phyloP scores from a whole-genome alignment of 768 basidiomycete species.

The Podaxis rugospora region DNA sequence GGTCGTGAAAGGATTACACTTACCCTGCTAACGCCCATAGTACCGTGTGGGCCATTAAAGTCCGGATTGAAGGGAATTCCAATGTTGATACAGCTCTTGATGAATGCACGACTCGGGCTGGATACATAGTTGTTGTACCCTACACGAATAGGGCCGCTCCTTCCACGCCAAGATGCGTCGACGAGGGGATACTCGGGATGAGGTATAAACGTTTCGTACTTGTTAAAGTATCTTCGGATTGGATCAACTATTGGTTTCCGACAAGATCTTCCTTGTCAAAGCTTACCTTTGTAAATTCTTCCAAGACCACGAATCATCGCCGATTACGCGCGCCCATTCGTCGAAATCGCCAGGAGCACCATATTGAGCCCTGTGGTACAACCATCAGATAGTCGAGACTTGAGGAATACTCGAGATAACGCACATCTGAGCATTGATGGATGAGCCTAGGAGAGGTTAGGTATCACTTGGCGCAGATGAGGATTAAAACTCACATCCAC shows the following conservation, averaged over 20 bases:
- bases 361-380: slow-evolving; percentile 46
- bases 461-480: not conserved
- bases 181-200: slow-evolving; percentile 48
- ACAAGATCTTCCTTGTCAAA: slow-evolving; percentile 17
- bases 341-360: slow-evolving; percentile 68
- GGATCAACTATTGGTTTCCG: not conserved
- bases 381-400: not conserved
- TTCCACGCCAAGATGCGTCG: slow-evolving; percentile 43
- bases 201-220: slow-evolving; percentile 48
- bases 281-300: slow-evolving; percentile 45
- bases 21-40: slow-evolving; percentile 60
- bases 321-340: slow-evolving; percentile 53
- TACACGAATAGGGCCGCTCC: slow-evolving; percentile 51
- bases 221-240: slow-evolving; percentile 51
- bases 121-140: slow-evolving; percentile 53
- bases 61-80: slow-evolving; percentile 62
- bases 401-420: not conserved
- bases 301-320: slow-evolving; percentile 57
- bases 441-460: slow-evolving; percentile 37
- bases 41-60: slow-evolving; percentile 55
- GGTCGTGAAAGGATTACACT: slow-evolving; percentile 13
- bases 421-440: slow-evolving; percentile 60
- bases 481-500: slow-evolving; percentile 52
- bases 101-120: slow-evolving; percentile 42
- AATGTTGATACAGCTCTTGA: slow-evolving; percentile 46